Evolutionary conservation across 768 basidiomycete species (phyloP), one percentile per base, ranked within the genome.

Genomic region (Suillus lakei): DNA sequence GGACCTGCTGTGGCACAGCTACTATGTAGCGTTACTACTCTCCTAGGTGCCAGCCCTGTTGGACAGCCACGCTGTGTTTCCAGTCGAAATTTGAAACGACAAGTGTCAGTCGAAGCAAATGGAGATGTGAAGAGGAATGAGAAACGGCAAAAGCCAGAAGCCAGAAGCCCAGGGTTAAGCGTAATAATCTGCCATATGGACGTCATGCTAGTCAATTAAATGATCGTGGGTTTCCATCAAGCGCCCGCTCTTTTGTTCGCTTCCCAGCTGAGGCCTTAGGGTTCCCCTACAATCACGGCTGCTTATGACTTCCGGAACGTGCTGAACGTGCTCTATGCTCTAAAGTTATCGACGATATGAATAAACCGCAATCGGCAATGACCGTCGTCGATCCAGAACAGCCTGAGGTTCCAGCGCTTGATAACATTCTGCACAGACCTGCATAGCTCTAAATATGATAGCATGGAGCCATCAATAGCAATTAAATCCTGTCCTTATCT

Each of bases 211-310:
- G 51, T 53, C 18, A 53, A 53, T 10, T 5, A 30, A 28, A 51
- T 28, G 50, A 53, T 53, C 51, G 51, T 53, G 43, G 58, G 43
- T 38, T 26, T 59, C 32, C 32, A 39, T 32, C 55, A 56, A 56
- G 55, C 30, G 30, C 38, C 12, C 55, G n/a, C n/a, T n/a, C n/a
- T n/a, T n/a, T n/a, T n/a, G 15, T 6, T 41, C 16, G 41, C 41
- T 18, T 18, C n/a, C n/a, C n/a, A n/a, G n/a, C n/a, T n/a, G n/a
- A n/a, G n/a, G n/a, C n/a, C n/a, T n/a, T n/a, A n/a, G n/a, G n/a
- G n/a, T n/a, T n/a, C n/a, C n/a, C n/a, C n/a, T n/a, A n/a, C n/a
- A n/a, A n/a, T n/a, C n/a, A n/a, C 18, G 10, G n/a, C 1, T 46
- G 46, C 46, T 48, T 23, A 48, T 48, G 12, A 23, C 12, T 26